A percentile compares a stretch with the other conserved stretches of the same genome.
Conservation (phyloP, 202 grass and related monocot species). For the Schoenoplectus tabernaemontani region DNA sequence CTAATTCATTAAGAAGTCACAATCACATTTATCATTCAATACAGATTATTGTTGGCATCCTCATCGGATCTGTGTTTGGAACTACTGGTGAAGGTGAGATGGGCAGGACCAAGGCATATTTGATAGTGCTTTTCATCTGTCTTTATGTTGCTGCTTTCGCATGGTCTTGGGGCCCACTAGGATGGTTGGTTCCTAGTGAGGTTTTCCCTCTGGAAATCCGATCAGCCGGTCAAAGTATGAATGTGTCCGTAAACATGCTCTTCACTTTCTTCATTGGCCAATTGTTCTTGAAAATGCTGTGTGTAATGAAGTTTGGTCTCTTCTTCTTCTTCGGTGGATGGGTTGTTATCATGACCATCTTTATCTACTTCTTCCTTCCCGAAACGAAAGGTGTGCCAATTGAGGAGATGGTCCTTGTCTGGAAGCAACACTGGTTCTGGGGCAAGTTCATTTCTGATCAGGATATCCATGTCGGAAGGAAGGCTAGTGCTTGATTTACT, state of each 20-base stretch:
- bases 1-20: background rate
- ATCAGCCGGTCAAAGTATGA: constrained; percentile 64
- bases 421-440: constrained; percentile 61
- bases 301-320: constrained; percentile 62
- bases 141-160: constrained; percentile 64
- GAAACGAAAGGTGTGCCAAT: constrained; percentile 54
- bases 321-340: constrained; percentile 75
- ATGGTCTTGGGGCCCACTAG: constrained; percentile 67
- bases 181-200: constrained; percentile 63
- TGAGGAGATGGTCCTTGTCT: constrained; percentile 46
- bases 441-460: constrained; percentile 31
- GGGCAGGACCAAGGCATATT: constrained; percentile 21
- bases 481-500: background rate
- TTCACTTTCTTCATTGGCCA: constrained; percentile 76
- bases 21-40: background rate
- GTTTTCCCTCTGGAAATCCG: constrained; percentile 69
- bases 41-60: constrained; percentile 37
- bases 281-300: constrained; percentile 62
- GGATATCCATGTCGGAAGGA: background rate
- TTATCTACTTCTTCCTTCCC: constrained; percentile 51
- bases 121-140: constrained; percentile 61
- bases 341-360: constrained; percentile 55
- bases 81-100: constrained; percentile 39
- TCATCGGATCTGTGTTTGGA: constrained; percentile 57
- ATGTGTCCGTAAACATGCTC: constrained; percentile 64